phyloP scores from a whole-genome alignment of 192 early-diverging fungal species.

The Lunasporangiospora selenospora region DNA sequence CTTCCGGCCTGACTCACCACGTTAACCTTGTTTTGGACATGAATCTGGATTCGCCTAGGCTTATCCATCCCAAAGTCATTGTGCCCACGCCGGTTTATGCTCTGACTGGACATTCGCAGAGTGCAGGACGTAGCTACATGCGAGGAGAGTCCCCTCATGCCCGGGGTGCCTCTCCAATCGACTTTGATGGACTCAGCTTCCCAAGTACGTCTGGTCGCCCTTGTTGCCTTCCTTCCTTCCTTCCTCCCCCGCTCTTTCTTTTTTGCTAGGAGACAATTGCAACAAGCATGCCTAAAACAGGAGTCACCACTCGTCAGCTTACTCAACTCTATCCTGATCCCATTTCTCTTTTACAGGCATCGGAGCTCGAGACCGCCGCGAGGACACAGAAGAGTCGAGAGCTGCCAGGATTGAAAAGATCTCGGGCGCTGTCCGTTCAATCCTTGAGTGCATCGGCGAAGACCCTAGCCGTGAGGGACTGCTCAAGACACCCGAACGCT shows the following conservation, averaged over 20 bases:
- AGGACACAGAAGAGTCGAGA: conserved; percentile 81
- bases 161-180: conserved; percentile 55
- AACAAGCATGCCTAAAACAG: too few species aligned
- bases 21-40: too few species aligned
- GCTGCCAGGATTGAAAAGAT: conserved; percentile 77
- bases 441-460: conserved; percentile 96
- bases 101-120: conserved; percentile 27
- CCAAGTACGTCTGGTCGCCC: conserved; percentile 66
- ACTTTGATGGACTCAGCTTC: conserved; percentile 81
- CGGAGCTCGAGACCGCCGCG: conserved; percentile 81
- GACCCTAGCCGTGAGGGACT: conserved; percentile 94
- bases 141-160: conserved; percentile 26
- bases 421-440: conserved; percentile 83
- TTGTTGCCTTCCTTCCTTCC: not conserved
- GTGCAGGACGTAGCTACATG: conserved; percentile 24
- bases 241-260: not conserved
- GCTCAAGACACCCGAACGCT: conserved; percentile 94
- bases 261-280: not conserved
- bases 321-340: too few species aligned
- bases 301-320: too few species aligned
- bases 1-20: too few species aligned
- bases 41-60: too few species aligned
- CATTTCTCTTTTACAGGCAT: conserved; percentile 59
- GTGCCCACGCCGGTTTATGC: too few species aligned
- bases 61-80: too few species aligned